A percentile compares a stretch with the other conserved stretches of the same genome.
Evolutionary conservation across 2,329 filamentous ascomycete species (phyloP).

Genomic region (Cladosporium phlei): DNA sequence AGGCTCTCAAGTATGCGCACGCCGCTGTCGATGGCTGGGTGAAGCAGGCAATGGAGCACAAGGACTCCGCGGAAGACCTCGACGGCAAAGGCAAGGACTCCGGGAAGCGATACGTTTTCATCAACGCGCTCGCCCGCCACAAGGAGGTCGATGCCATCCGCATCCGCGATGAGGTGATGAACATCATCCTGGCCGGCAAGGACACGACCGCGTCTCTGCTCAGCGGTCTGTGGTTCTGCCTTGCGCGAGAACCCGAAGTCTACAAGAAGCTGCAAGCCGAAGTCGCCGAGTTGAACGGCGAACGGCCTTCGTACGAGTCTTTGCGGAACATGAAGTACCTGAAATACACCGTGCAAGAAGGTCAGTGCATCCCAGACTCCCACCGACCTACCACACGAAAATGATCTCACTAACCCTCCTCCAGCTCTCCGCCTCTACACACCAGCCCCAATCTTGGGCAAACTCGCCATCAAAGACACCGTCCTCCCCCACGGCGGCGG

Average conservation of each 20-base stretch:
- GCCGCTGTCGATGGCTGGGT: constrained; percentile 16
- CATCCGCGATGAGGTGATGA: constrained; percentile 41
- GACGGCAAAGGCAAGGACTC: constrained; percentile 15
- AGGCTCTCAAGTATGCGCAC: constrained; percentile 12
- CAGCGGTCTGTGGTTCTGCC: constrained; percentile 35
- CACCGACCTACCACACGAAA: not conserved
- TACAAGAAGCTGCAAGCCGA: constrained; percentile 22
- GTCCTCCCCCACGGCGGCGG: constrained; percentile 62
- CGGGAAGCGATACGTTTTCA: constrained; percentile 50
- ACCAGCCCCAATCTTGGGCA: constrained; percentile 70
- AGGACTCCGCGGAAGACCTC: constrained; percentile 13
- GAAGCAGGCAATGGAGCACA: constrained; percentile 16
- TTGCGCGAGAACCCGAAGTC: constrained; percentile 20
- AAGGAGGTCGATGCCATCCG: constrained; percentile 37
- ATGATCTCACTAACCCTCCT: not conserved
- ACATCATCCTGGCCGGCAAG: constrained; percentile 48
- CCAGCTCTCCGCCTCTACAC: constrained; percentile 63
- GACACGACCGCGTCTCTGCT: constrained; percentile 49
- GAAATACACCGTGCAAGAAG: constrained; percentile 59
- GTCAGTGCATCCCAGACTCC: constrained; percentile 13
- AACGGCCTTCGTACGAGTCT: constrained; percentile 39
- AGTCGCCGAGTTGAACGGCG: constrained; percentile 18
- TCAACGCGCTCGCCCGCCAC: constrained; percentile 52
- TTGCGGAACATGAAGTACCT: constrained; percentile 28
- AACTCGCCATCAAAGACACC: constrained; percentile 66